Base-by-base conservation (phyloP, 805 yeast genomes). In the Kregervanrija fluxuum region DNA sequence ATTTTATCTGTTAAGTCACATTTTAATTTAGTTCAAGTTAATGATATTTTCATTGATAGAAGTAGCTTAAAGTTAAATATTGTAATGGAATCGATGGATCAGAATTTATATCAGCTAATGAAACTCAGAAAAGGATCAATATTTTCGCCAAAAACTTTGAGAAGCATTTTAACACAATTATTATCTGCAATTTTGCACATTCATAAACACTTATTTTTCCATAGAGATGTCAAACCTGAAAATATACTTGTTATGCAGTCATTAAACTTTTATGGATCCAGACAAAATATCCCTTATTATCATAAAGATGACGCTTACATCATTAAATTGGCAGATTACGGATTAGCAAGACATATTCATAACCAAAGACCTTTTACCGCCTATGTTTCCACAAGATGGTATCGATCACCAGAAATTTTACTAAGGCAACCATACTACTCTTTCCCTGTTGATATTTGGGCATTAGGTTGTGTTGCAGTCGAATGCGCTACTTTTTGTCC, bases 181-280 rank as follows among this genome's bases (percentile, higher is more conserved):
- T 67, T 87, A 46, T 71, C 75, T 45, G 99, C 93, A 4, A 71
- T 90, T 30, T 75, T 79, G 45, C 97, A 91, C 61, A 88, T 91
- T 44, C 99, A 87, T 56, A 60, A 63, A 28, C 67, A 71, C 53
- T 74, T 75, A 10, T 86, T 72, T 56, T 82, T 82, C 56, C 98
- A 91, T 61, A 75, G 99, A 46, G 99, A 91, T 68, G 73, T 91
- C 40, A 91, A 91, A 63, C 98, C 99, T 0, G 97, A 91, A 57
- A 91, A 91, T 62, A 82, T 91, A 22, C 73, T 91, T 52, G 77
- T 90, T 4, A 70, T 80, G 33, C 78, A 81, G 16, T 65, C 82
- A 5, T 62, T 65, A 35, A 71, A 71, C 41, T 83, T 74, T 55
- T 82, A 75, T 59, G 75, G 76, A 2, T 52, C 64, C 10, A 61